phyloP scores from a whole-genome alignment of 1,284 basidiomycete genomes.

The Austroboletus niveus region DNA sequence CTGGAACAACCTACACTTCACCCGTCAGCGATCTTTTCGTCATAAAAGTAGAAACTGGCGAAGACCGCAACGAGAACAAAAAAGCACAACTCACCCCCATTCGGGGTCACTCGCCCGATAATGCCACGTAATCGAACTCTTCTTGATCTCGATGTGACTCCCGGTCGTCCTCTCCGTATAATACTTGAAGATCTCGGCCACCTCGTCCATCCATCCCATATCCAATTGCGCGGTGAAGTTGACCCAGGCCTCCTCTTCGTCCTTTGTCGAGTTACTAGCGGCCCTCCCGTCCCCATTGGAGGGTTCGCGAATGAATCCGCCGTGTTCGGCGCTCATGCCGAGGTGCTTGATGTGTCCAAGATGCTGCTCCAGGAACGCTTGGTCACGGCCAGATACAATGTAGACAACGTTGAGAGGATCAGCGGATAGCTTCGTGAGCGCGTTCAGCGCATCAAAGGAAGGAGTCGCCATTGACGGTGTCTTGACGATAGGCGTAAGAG shows the following conservation, averaged over 20 bases:
- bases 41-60: neutral
- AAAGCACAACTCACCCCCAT: conserved; percentile 71
- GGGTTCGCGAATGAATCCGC: conserved; percentile 85
- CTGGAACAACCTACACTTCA: conserved; percentile 76
- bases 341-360: conserved; percentile 82
- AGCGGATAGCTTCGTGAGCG: conserved; percentile 67
- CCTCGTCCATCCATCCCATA: conserved; percentile 98
- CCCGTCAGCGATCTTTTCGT: conserved; percentile 13
- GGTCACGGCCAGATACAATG: conserved; percentile 97
- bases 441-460: conserved; percentile 71
- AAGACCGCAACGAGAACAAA: neutral
- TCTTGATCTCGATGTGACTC: conserved; percentile 95
- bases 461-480: conserved; percentile 88
- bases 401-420: conserved; percentile 93
- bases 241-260: conserved; percentile 58
- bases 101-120: conserved; percentile 93
- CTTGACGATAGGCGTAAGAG: conserved; percentile 96
- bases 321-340: conserved; percentile 96
- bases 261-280: neutral
- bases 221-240: conserved; percentile 91
- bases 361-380: conserved; percentile 88
- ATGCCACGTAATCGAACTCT: conserved; percentile 98
- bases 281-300: conserved; percentile 6
- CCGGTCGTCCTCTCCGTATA: conserved; percentile 96
- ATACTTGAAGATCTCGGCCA: conserved; percentile 94